These are phyloP conservation scores for Vigna mungo DNA, from an alignment of 306 rosid species.

Conservation along the genomic window DNA sequence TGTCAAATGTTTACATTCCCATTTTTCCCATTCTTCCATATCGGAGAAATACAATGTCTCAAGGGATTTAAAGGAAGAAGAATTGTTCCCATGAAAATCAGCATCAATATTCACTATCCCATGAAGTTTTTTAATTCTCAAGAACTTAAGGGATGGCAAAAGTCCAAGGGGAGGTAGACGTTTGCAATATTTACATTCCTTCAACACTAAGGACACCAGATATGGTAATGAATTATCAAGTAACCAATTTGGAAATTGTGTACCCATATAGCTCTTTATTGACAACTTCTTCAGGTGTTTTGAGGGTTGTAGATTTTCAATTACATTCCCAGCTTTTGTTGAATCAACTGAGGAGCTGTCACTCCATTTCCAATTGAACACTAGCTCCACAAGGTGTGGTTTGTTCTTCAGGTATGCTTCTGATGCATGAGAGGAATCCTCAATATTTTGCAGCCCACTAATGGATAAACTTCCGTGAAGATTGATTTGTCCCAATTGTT, in stretches of 20 bases:
- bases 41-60: no score
- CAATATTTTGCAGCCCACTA: not conserved
- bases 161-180: not conserved
- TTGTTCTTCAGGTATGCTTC: no score
- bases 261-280: not conserved
- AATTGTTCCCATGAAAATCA: no score
- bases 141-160: not conserved
- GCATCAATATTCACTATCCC: no score
- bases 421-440: not conserved
- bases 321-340: not conserved
- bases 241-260: not conserved
- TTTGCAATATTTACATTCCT: accelerated
- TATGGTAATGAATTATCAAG: no score
- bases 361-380: not conserved
- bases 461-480: not conserved
- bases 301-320: not conserved
- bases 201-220: no score
- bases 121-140: no score
- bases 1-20: not conserved
- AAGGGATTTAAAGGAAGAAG: no score
- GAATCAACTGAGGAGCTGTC: not conserved
- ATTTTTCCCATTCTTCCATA: not conserved
- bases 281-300: not conserved
- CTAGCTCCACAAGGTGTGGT: not conserved
- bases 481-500: not conserved